Conservation (phyloP, 75 land plant species). For the Adiantum capillusveneris region DNA sequence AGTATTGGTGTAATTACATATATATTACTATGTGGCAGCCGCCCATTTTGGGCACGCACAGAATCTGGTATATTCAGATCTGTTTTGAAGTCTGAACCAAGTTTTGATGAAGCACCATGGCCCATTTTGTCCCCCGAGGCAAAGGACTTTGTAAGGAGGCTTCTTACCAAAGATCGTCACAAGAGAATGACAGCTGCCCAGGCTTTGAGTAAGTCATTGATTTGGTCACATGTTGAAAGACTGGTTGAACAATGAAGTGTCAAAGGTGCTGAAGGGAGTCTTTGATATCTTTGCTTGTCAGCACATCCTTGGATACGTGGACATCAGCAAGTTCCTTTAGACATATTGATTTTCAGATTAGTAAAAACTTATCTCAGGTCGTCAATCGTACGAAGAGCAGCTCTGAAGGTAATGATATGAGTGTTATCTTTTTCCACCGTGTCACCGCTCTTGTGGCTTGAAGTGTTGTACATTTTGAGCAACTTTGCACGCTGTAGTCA, state of each 20-base stretch:
- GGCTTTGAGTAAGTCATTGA: conserved; percentile 35
- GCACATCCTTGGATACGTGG: conserved; percentile 92
- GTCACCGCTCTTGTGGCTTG: too few species aligned
- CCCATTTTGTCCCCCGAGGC: conserved; percentile 51
- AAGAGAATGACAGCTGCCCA: conserved; percentile 63
- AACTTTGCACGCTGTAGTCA: too few species aligned
- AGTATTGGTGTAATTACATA: conserved; percentile 93
- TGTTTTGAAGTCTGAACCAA: conserved; percentile 55
- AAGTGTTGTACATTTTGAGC: too few species aligned
- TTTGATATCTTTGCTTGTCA: conserved; percentile 15
- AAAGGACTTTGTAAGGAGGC: conserved; percentile 59
- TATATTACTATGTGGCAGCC: conserved; percentile 85
- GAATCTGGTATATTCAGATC: conserved; percentile 83
- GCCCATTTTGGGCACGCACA: conserved; percentile 96
- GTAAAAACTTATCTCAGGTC: conserved; percentile 77
- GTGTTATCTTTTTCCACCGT: too few species aligned
- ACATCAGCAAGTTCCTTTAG: conserved; percentile 54
- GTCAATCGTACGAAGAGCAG: conserved; percentile 70
- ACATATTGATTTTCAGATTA: conserved; percentile 69
- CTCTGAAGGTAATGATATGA: conserved; percentile 96
- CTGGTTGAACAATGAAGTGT: not conserved
- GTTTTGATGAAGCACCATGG: conserved; percentile 61
- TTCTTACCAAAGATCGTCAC: conserved; percentile 43
- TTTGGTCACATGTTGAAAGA: not conserved
- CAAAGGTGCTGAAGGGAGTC: not conserved